These are phyloP conservation scores for Penicillium egyptiacum DNA, from an alignment of 495 filamentous ascomycete species.

Conservation along the genomic window DNA sequence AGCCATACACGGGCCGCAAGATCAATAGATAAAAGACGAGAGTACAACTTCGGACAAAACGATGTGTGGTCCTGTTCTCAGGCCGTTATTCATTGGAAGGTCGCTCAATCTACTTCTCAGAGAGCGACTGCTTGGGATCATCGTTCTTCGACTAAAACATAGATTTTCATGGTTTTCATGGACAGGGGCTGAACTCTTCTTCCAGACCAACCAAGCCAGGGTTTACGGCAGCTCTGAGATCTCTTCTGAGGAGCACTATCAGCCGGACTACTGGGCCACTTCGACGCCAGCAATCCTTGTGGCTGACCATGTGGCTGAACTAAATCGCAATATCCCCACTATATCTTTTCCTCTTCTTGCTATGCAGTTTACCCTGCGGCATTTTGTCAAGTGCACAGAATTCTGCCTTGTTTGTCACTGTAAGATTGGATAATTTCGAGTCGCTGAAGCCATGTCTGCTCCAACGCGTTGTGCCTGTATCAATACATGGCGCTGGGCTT, in stretches of 20 bases:
- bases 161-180: conserved; percentile 63
- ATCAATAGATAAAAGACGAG: conserved; percentile 6
- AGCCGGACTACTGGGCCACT: conserved; percentile 29
- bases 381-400: conserved; percentile 79
- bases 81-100: conserved; percentile 65
- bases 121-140: conserved; percentile 60
- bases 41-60: neutral
- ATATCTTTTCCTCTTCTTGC: conserved; percentile 69
- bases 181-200: conserved; percentile 67
- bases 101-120: conserved; percentile 72
- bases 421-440: conserved; percentile 67
- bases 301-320: conserved; percentile 52
- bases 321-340: conserved; percentile 5
- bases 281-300: conserved; percentile 36
- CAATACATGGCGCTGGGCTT: conserved; percentile 91
- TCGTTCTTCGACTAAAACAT: conserved; percentile 56
- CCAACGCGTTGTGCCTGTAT: conserved; percentile 74
- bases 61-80: conserved; percentile 29
- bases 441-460: conserved; percentile 89
- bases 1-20: conserved; percentile 44
- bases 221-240: conserved; percentile 7
- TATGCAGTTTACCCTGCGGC: conserved; percentile 78
- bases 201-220: conserved; percentile 46
- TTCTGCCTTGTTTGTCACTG: conserved; percentile 88
- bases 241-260: conserved; percentile 12